Base-by-base conservation (phyloP, 73 alveolate genomes). In the Diophrys sp. region DNA sequence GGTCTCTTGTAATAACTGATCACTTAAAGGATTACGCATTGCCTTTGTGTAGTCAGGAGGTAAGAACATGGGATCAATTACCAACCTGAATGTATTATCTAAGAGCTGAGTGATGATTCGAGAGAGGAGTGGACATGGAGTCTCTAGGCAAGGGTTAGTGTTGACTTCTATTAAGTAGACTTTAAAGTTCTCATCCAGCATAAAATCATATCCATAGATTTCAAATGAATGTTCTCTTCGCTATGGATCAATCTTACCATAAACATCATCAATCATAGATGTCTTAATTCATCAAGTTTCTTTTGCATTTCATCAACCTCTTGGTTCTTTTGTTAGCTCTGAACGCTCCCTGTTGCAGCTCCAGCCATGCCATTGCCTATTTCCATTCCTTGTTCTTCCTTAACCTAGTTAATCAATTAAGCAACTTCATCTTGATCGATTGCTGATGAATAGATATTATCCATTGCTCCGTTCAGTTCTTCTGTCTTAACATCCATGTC, bases 141-240 rank as follows among this genome's bases (percentile, higher is more conserved):
- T 79, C 56, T 89, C 94, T 27, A 91, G 71, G 66, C 94, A 85
- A 0, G 97, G 97, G 78, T 91, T 91, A 32, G 93, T 90, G 74
- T 91, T n/a, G n/a, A n/a, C n/a, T n/a, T n/a, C n/a, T n/a, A n/a
- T n/a, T n/a, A n/a, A n/a, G n/a, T n/a, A n/a, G n/a, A n/a, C n/a
- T n/a, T n/a, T n/a, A n/a, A n/a, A n/a, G n/a, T n/a, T n/a, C n/a
- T n/a, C n/a, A n/a, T n/a, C n/a, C n/a, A n/a, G n/a, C n/a, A n/a
- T n/a, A n/a, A n/a, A n/a, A n/a, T n/a, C n/a, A n/a, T n/a, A n/a
- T n/a, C n/a, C n/a, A n/a, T n/a, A n/a, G n/a, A n/a, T n/a, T n/a
- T n/a, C 85, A 29, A 86, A 89, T n/a, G n/a, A n/a, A n/a, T n/a
- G n/a, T n/a, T n/a, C n/a, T n/a, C n/a, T n/a, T n/a, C n/a, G n/a